Conservation (phyloP, 805 yeast species). For the Crinitomyces ghanaensis region DNA sequence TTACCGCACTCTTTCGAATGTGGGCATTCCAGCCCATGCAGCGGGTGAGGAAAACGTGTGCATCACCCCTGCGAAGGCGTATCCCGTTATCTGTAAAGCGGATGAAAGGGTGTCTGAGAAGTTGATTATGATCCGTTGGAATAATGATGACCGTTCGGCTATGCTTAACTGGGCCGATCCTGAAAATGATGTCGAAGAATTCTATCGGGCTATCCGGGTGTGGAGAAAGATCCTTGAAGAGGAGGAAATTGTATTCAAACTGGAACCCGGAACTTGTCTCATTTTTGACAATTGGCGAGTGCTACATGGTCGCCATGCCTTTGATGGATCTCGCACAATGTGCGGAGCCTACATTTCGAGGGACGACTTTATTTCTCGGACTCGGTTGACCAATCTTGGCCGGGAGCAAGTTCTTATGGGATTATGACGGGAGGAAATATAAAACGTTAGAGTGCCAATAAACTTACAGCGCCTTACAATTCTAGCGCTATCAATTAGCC, state of each 20-base stretch:
- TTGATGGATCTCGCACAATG: slow-evolving; percentile 55
- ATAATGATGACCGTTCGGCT: slow-evolving; percentile 56
- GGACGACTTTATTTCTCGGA: slow-evolving; percentile 47
- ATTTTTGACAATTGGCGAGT: slow-evolving; percentile 68
- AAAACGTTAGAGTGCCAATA: no score
- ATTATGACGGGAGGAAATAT: no score
- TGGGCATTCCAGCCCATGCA: slow-evolving; percentile 58
- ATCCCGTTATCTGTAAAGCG: slow-evolving; percentile 45
- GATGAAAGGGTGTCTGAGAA: slow-evolving; percentile 35
- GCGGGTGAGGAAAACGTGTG: slow-evolving; percentile 58
- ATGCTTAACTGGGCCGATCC: slow-evolving; percentile 38
- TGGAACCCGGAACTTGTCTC: slow-evolving; percentile 54
- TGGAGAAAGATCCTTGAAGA: slow-evolving; percentile 47
- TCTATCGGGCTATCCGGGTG: slow-evolving; percentile 45
- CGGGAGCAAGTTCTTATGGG: slow-evolving; percentile 32
- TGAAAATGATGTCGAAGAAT: slow-evolving; percentile 31
- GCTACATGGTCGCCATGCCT: slow-evolving; percentile 55
- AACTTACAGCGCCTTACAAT: no score
- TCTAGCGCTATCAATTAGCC: no score
- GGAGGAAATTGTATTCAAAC: slow-evolving; percentile 42
- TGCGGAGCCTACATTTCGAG: slow-evolving; percentile 64
- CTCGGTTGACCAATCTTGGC: slow-evolving; percentile 37
- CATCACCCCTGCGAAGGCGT: slow-evolving; percentile 44
- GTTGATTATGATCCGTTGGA: slow-evolving; percentile 59
- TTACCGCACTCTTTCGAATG: slow-evolving; percentile 36